Conservation (phyloP, 2,329 filamentous ascomycete genomes). For the Ophioceras dolichostomum region DNA sequence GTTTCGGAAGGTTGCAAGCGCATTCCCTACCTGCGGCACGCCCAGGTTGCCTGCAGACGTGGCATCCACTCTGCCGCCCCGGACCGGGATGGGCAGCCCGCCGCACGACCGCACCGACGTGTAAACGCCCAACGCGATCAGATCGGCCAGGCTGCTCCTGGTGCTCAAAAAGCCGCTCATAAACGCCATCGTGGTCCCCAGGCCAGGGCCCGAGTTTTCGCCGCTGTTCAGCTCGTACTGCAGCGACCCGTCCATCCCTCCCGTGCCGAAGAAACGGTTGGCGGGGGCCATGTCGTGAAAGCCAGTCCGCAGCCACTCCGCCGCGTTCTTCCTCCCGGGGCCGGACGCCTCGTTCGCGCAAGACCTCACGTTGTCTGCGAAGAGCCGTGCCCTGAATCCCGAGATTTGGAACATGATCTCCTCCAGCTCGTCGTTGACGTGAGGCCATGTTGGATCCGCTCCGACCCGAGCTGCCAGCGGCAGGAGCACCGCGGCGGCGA, state of each 20-base stretch:
- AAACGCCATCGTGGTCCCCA: constrained; percentile 38
- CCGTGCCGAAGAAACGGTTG: constrained; percentile 31
- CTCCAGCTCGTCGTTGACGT: constrained; percentile 46
- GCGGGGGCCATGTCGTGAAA: constrained; percentile 51
- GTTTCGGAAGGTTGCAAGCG: constrained; percentile 33
- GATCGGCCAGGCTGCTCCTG: constrained; percentile 39
- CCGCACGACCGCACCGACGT: constrained; percentile 46
- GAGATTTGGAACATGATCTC: constrained; percentile 49
- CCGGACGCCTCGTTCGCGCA: constrained; percentile 40
- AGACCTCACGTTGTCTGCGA: constrained; percentile 43
- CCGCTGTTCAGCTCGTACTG: constrained; percentile 42
- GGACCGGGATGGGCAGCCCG: constrained; percentile 40
- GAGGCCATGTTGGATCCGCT: constrained; percentile 49
- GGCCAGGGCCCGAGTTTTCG: constrained; percentile 45
- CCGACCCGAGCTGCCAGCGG: constrained; percentile 7
- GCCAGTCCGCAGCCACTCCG: constrained; percentile 48
- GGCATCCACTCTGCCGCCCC: constrained; percentile 42
- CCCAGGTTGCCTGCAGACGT: constrained; percentile 29
- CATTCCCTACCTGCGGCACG: constrained; percentile 46
- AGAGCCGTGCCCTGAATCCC: constrained; percentile 40
- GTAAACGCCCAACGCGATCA: constrained; percentile 46
- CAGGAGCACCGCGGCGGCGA: neutral
- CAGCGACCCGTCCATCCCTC: constrained; percentile 47
- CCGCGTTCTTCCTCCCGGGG: constrained; percentile 42
- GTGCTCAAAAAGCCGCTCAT: constrained; percentile 40